Percentiles rank a stretch among this genome's conserved stretches.
phyloP scores from a whole-genome alignment of 306 rosid species.

The Carpinus fangiana region DNA sequence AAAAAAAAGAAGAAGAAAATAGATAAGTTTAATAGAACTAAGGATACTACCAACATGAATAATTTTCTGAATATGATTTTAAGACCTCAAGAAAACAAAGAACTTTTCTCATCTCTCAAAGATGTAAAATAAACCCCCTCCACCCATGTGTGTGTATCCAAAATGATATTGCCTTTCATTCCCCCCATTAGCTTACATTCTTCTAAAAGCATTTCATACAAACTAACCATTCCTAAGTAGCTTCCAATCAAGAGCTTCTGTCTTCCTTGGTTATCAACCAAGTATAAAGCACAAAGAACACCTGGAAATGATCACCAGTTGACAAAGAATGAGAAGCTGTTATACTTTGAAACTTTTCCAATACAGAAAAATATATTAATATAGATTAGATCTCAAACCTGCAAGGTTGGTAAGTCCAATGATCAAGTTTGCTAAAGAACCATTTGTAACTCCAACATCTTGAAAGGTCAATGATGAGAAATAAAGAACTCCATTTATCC shows the following conservation, averaged over 20 bases:
- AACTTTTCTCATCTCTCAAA: background rate
- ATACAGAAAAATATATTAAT: conserved; percentile 11
- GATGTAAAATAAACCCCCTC: background rate
- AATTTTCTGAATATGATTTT: background rate
- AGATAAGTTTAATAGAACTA: background rate
- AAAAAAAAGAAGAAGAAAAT: conserved; percentile 5
- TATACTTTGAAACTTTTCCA: conserved; percentile 24
- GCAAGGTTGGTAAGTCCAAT: conserved; percentile 87
- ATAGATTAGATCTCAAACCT: conserved; percentile 45
- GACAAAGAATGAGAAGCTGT: conserved; percentile 29
- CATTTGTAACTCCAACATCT: conserved; percentile 73
- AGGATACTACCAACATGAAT: conserved; percentile 13
- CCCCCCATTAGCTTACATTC: conserved; percentile 9
- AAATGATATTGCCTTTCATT: background rate
- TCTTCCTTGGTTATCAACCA: conserved; percentile 82
- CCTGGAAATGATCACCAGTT: conserved; percentile 48
- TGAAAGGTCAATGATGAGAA: conserved; percentile 86
- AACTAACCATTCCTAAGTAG: conserved; percentile 89
- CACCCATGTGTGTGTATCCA: background rate
- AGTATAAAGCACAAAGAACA: conserved; percentile 71
- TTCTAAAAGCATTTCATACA: conserved; percentile 8
- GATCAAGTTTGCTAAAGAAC: conserved; percentile 72
- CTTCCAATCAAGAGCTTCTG: conserved; percentile 79
- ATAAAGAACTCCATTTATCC: conserved; percentile 89
- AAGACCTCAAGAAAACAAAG: background rate